phyloP scores from a whole-genome alignment of 2,329 filamentous ascomycete species.

The Ampelomyces quisqualis region DNA sequence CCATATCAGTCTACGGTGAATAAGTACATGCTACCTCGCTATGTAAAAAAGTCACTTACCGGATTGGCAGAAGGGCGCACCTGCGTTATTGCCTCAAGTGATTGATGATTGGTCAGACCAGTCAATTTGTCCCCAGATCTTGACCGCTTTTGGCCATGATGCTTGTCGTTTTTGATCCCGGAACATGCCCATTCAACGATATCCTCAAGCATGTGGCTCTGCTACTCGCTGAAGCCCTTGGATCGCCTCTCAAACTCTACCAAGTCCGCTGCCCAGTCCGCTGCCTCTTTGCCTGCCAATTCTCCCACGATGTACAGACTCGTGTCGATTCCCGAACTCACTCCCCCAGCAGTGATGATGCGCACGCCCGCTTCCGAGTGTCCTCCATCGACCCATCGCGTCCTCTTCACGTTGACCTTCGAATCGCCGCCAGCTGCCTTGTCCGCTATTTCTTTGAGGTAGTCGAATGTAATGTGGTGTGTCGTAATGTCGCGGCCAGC shows the following conservation, averaged over 20 bases:
- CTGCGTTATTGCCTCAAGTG: too few species aligned
- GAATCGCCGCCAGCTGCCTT: constrained; percentile 32
- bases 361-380: constrained; percentile 31
- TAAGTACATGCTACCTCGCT: too few species aligned
- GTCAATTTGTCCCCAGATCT: too few species aligned
- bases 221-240: constrained; percentile 21
- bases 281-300: constrained; percentile 27
- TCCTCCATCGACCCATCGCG: constrained; percentile 39
- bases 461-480: constrained; percentile 40
- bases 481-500: constrained; percentile 42
- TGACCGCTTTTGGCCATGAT: too few species aligned
- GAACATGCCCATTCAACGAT: too few species aligned
- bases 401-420: constrained; percentile 25
- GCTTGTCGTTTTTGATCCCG: too few species aligned
- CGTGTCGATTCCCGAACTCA: constrained; percentile 37
- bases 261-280: constrained; percentile 28
- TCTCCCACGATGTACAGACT: constrained; percentile 32
- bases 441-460: constrained; percentile 30
- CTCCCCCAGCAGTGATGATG: constrained; percentile 40
- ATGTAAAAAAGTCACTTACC: too few species aligned
- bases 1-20: too few species aligned
- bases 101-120: too few species aligned
- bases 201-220: too few species aligned
- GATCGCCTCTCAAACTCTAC: constrained; percentile 36
- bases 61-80: too few species aligned